phyloP scores from a whole-genome alignment of 768 basidiomycete species.

The Boletus pseudopeckii region DNA sequence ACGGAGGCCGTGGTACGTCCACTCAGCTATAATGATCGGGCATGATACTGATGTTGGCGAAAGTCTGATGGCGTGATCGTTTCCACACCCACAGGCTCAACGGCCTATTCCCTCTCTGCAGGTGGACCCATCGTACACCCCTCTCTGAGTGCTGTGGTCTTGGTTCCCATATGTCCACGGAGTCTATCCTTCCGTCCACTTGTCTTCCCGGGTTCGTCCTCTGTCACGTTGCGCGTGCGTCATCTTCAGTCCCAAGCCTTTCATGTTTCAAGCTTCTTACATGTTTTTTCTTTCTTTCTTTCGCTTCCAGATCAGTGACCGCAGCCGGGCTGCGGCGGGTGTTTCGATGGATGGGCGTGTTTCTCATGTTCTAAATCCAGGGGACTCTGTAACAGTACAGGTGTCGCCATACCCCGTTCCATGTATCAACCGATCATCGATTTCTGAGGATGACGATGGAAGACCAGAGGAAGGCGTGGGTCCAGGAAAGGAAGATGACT shows the following conservation, averaged over 20 bases:
- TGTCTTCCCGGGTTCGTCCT: slow-evolving; percentile 81
- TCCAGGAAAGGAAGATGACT: slow-evolving; percentile 85
- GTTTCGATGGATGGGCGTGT: slow-evolving; percentile 92
- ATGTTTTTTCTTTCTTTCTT: background rate
- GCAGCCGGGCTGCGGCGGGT: slow-evolving; percentile 81
- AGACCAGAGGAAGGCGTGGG: slow-evolving; percentile 61
- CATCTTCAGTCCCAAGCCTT: background rate
- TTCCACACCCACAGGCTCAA: slow-evolving; percentile 94
- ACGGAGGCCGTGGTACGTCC: slow-evolving; percentile 88
- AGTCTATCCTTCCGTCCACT: slow-evolving; percentile 90
- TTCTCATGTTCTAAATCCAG: slow-evolving; percentile 76
- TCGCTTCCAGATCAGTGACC: slow-evolving; percentile 67
- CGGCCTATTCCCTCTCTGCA: slow-evolving; percentile 92
- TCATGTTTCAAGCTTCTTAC: slow-evolving; percentile 1
- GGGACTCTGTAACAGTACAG: slow-evolving; percentile 81
- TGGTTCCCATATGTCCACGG: slow-evolving; percentile 95
- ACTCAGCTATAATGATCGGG: slow-evolving; percentile 3
- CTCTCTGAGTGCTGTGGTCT: slow-evolving; percentile 80
- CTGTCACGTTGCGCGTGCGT: slow-evolving; percentile 69
- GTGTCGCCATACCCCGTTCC: slow-evolving; percentile 89
- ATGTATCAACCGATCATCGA: slow-evolving; percentile 85
- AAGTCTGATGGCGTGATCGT: slow-evolving; percentile 93
- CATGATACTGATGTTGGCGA: slow-evolving; percentile 11
- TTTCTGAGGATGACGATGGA: slow-evolving; percentile 46
- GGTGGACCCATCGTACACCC: slow-evolving; percentile 97